Percentiles rank a stretch among this genome's conserved stretches.
Conservation (phyloP, 1,139 yeast species). For the Scheffersomyces lignicola region DNA sequence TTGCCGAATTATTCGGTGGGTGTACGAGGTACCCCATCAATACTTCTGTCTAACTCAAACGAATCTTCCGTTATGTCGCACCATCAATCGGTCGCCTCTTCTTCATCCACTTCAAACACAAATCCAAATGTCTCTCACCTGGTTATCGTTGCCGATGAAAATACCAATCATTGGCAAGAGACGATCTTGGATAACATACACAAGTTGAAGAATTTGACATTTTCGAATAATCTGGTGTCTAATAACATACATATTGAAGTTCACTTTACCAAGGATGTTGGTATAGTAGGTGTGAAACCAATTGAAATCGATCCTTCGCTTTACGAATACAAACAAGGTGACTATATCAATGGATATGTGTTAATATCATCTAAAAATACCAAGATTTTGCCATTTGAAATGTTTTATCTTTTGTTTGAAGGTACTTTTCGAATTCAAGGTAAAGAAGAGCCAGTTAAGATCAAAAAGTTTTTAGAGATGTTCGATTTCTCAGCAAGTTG, state of each 20-base stretch:
- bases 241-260: slow-evolving; percentile 28
- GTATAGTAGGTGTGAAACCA: slow-evolving; percentile 28
- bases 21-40: slow-evolving; percentile 1
- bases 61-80: not conserved
- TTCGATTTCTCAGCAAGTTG: slow-evolving; percentile 45
- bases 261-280: slow-evolving; percentile 38
- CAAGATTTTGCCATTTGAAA: slow-evolving; percentile 34
- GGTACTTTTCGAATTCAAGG: slow-evolving; percentile 27
- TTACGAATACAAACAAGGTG: slow-evolving; percentile 43
- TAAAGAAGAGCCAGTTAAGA: slow-evolving; percentile 15
- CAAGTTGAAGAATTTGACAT: slow-evolving; percentile 33
- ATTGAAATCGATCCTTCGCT: slow-evolving; percentile 32
- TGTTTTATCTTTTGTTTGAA: slow-evolving; percentile 45
- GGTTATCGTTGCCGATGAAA: slow-evolving; percentile 30
- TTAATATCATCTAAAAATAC: slow-evolving; percentile 26
- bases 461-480: slow-evolving; percentile 33
- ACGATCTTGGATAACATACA: slow-evolving; percentile 42
- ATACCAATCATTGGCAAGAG: slow-evolving; percentile 33
- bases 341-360: slow-evolving; percentile 39
- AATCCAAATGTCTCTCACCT: not conserved
- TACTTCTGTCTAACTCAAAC: slow-evolving; percentile 1
- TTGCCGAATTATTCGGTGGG: not conserved
- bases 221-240: slow-evolving; percentile 26
- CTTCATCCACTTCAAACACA: not conserved
- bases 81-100: not conserved